phyloP scores from a whole-genome alignment of 192 early-diverging fungal genomes.

The Backusella sp. region DNA sequence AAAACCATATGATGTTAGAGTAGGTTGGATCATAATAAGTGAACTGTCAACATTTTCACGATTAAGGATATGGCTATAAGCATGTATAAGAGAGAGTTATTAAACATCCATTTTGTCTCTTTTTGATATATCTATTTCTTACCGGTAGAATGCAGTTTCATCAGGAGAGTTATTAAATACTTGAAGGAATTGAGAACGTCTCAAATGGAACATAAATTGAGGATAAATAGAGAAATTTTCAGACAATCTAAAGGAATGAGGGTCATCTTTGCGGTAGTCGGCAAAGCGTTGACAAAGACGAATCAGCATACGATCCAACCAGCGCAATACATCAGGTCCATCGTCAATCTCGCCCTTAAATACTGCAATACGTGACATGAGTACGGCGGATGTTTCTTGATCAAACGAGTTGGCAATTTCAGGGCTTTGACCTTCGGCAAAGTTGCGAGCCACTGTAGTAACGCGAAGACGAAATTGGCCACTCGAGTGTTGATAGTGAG shows the following conservation, averaged over 20 bases:
- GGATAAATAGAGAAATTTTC: slow-evolving; percentile 98
- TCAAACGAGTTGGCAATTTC: slow-evolving; percentile 92
- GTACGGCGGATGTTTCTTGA: slow-evolving; percentile 95
- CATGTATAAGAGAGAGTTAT: background rate
- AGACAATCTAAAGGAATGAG: slow-evolving; percentile 82
- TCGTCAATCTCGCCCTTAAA: slow-evolving; percentile 98
- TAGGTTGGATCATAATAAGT: slow-evolving; percentile 99
- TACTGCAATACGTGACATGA: slow-evolving; percentile 96
- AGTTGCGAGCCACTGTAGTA: slow-evolving; percentile 90
- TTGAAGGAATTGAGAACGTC: slow-evolving; percentile 95
- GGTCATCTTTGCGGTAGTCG: slow-evolving; percentile 95
- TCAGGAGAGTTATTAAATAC: slow-evolving; percentile 99
- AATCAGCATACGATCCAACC: slow-evolving; percentile 98
- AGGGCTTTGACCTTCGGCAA: slow-evolving; percentile 78
- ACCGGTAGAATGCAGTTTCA: slow-evolving; percentile 91
- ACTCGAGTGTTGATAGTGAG: slow-evolving; percentile 93
- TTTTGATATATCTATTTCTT: slow-evolving; percentile 7
- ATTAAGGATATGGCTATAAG: slow-evolving; percentile 83
- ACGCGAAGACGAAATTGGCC: slow-evolving; percentile 90
- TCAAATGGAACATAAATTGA: slow-evolving; percentile 99
- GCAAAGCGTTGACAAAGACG: slow-evolving; percentile 97
- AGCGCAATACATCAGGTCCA: slow-evolving; percentile 93
- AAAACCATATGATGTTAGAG: slow-evolving; percentile 90
- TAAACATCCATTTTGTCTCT: background rate
- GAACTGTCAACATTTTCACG: slow-evolving; percentile 96